Evolutionary conservation across 2,329 filamentous ascomycete genomes (phyloP).

Genomic region (Cladosporium phlei): DNA sequence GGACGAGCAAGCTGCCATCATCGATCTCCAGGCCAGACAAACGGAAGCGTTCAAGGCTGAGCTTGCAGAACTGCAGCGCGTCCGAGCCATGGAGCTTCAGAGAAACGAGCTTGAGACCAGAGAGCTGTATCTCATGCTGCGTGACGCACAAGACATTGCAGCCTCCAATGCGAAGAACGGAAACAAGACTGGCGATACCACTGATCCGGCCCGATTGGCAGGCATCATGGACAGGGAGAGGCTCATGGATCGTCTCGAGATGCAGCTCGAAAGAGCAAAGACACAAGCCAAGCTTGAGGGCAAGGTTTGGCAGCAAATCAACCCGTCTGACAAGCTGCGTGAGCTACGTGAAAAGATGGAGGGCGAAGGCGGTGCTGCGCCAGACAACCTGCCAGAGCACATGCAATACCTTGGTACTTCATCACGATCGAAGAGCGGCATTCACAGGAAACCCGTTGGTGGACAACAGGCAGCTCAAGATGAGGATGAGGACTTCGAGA

Average conservation of each 20-base stretch:
- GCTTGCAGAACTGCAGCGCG: conserved; percentile 75
- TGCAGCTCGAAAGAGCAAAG: conserved; percentile 93
- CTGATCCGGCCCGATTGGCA: conserved; percentile 73
- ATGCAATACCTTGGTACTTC: conserved; percentile 61
- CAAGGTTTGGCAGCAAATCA: conserved; percentile 76
- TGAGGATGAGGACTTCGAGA: conserved; percentile 12
- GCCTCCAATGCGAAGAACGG: conserved; percentile 72
- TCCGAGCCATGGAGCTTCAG: conserved; percentile 86
- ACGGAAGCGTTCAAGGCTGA: conserved; percentile 86
- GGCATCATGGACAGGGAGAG: conserved; percentile 89
- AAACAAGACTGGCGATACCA: conserved; percentile 49
- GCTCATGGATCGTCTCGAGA: conserved; percentile 89
- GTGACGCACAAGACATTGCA: conserved; percentile 93
- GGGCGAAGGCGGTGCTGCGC: conserved; percentile 45
- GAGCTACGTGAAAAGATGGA: conserved; percentile 96
- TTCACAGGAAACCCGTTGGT: conserved; percentile 33
- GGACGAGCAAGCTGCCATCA: conserved; percentile 87
- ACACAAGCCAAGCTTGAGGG: conserved; percentile 97
- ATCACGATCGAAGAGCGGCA: conserved; percentile 36
- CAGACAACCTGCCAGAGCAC: conserved; percentile 44
- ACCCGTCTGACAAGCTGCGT: conserved; percentile 85
- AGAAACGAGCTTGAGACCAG: conserved; percentile 92
- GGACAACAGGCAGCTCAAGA: conserved; percentile 1
- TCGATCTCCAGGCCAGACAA: conserved; percentile 81
- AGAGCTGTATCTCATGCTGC: conserved; percentile 96